Evolutionary conservation across 768 basidiomycete species (phyloP), one percentile per base, ranked within the genome.

Genomic region (Phlegmacium glaucopus): DNA sequence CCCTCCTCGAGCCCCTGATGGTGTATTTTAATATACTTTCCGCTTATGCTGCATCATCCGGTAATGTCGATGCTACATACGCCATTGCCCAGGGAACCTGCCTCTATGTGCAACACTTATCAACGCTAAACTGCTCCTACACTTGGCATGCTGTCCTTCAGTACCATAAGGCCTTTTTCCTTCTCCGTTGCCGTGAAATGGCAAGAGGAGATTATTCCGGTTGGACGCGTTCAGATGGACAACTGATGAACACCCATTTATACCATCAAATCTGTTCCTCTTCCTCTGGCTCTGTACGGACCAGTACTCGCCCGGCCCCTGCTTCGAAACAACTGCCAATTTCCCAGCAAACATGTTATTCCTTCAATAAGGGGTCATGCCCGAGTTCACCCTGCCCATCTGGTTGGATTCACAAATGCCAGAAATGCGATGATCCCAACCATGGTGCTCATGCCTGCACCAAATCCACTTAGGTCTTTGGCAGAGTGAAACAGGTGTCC

Each of bases 351-450:
- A 35, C 36, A 2, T 61, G 60, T 38, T 58, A 54, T 26, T 42
- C 44, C 15, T 61, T 51, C 37, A 61, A 56, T 37, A 44, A 49
- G 7, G 51, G 54, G 8, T 26, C 27, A 7, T 61, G 56, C 44
- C 39, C 52, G 1, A 12, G 37, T 11, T 39, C 44, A 9, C 48
- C 56, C 3, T 61, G 55, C 40, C 49, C 53, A 2, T 17, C 38
- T 8, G 50, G 54, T 11, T 39, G 45, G 11, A 38, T 53, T 8
- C 55, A 58, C 48, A 60, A 57, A 45, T 60, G 58, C 37, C 44
- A 32, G 13, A 52, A 46, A 28, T 57, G 56, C 44, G 39, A 44
- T 11, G 39, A 6, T 11, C 8, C 30, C 0, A 40, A 34, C 15
- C 57, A 59, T 38, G 37, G 41, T 6, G 12, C 35, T 58, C 57